phyloP scores from a whole-genome alignment of 2,329 filamentous ascomycete species.

The Fusarium continuum region DNA sequence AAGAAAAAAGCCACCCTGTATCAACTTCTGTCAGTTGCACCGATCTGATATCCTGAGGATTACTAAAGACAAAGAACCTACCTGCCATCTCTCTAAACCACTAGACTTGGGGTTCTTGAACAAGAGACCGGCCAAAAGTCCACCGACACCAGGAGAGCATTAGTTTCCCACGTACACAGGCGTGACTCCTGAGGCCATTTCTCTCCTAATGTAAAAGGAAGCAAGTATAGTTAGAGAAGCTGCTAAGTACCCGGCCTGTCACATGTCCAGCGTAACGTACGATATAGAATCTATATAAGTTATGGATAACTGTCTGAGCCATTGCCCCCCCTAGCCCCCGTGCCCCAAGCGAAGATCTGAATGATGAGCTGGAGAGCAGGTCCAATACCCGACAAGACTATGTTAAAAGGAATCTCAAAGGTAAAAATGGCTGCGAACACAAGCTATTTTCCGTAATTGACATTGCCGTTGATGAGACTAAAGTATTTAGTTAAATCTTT shows the following conservation, averaged over 20 bases:
- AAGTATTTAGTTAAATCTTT: slow-evolving; percentile 9
- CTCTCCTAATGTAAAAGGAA: not conserved
- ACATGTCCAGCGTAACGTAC: slow-evolving; percentile 1
- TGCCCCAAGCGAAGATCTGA: slow-evolving; percentile 1
- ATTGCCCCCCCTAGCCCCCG: slow-evolving; percentile 5
- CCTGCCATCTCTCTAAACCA: not conserved
- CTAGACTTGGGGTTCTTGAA: not conserved
- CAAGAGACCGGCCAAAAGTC: not conserved
- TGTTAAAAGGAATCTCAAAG: slow-evolving; percentile 11
- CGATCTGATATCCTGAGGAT: too few species aligned
- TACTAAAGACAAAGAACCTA: too few species aligned
- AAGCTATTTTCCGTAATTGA: slow-evolving; percentile 12
- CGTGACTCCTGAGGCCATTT: slow-evolving; percentile 1
- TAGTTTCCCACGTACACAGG: slow-evolving; percentile 14
- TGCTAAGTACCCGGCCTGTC: slow-evolving; percentile 6
- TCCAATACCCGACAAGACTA: not conserved
- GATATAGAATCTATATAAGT: not conserved
- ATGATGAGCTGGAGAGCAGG: slow-evolving; percentile 2
- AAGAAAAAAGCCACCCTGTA: too few species aligned
- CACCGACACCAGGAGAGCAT: slow-evolving; percentile 2
- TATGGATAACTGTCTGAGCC: not conserved
- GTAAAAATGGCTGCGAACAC: not conserved
- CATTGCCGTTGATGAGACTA: slow-evolving; percentile 1
- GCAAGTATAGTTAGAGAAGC: not conserved
- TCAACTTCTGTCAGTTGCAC: too few species aligned